Percentiles rank a stretch among this genome's conserved stretches.
These are phyloP conservation scores for Colletotrichum sp. DNA, from an alignment of 2,329 filamentous ascomycete species.

Conservation along the genomic window DNA sequence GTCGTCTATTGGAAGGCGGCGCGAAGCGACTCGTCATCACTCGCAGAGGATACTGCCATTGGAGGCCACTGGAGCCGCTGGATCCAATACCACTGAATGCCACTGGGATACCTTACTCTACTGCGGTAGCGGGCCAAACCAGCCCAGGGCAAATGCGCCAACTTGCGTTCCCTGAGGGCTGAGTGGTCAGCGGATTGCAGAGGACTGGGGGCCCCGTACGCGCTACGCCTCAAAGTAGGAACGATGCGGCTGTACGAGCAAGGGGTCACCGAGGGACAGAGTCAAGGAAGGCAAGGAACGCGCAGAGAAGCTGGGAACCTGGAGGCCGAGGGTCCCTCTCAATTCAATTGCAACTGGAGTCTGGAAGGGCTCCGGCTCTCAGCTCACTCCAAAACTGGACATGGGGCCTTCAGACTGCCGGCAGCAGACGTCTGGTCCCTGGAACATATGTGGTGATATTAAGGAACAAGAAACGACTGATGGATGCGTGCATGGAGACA, in stretches of 20 bases:
- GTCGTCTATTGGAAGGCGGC: background rate
- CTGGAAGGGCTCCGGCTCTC: background rate
- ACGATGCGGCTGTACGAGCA: background rate
- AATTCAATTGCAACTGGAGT: background rate
- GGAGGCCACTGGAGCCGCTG: background rate
- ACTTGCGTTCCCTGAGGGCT: background rate
- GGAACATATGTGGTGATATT: slow-evolving; percentile 7
- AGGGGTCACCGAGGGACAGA: background rate
- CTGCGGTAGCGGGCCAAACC: no score
- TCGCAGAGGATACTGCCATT: background rate
- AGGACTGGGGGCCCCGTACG: background rate
- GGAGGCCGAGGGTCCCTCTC: background rate
- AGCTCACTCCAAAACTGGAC: slow-evolving; percentile 10
- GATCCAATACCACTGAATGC: background rate
- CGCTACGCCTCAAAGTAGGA: slow-evolving; percentile 1
- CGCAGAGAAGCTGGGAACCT: background rate
- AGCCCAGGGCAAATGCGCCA: background rate
- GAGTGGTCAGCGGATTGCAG: background rate
- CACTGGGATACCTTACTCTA: background rate
- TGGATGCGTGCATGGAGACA: background rate
- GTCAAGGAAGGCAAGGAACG: background rate
- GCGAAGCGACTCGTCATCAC: slow-evolving; percentile 5
- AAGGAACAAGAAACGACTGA: slow-evolving; percentile 18
- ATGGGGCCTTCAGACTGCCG: slow-evolving; percentile 8
- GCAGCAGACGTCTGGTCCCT: background rate